phyloP scores from a whole-genome alignment of 1,284 basidiomycete genomes.

The Stygiomarasmius scandens region DNA sequence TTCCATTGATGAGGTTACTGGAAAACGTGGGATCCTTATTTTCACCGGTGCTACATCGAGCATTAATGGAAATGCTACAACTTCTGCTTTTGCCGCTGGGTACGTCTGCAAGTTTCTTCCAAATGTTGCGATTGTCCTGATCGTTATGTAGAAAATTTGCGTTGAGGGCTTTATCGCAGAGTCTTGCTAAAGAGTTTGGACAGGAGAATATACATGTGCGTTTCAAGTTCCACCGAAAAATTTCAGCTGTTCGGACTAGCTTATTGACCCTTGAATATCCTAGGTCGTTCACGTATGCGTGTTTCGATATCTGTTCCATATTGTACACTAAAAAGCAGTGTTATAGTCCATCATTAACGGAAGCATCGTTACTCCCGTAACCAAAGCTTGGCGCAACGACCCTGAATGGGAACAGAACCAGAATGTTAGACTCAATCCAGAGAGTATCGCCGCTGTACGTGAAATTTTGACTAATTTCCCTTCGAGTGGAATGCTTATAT shows the following conservation, averaged over 20 bases:
- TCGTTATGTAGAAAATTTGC: conserved; percentile 62
- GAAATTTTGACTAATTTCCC: conserved; percentile 21
- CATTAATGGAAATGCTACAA: conserved; percentile 63
- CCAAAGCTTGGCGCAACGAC: conserved; percentile 27
- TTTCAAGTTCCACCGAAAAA: conserved; percentile 14
- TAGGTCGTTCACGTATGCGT: conserved; percentile 67
- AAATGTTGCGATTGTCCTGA: too few relatives aligned
- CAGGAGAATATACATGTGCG: conserved; percentile 77
- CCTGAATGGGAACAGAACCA: conserved; percentile 49
- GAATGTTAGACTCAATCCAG: conserved; percentile 55
- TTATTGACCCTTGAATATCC: not conserved
- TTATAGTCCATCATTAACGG: conserved; percentile 64
- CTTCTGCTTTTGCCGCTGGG: conserved; percentile 53
- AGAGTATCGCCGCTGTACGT: conserved; percentile 66
- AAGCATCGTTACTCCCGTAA: conserved; percentile 55
- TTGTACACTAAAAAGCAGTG: not conserved
- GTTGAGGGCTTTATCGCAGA: conserved; percentile 69
- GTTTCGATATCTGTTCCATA: not conserved
- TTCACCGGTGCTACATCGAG: conserved; percentile 81
- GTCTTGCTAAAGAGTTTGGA: conserved; percentile 78
- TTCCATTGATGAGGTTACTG: conserved; percentile 32
- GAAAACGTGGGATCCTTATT: conserved; percentile 65
- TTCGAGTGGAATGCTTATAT: not conserved
- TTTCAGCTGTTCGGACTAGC: not conserved
- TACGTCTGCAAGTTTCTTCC: too few relatives aligned